phyloP scores from a whole-genome alignment of 495 filamentous ascomycete genomes.

The Annulohypoxylon bovei region DNA sequence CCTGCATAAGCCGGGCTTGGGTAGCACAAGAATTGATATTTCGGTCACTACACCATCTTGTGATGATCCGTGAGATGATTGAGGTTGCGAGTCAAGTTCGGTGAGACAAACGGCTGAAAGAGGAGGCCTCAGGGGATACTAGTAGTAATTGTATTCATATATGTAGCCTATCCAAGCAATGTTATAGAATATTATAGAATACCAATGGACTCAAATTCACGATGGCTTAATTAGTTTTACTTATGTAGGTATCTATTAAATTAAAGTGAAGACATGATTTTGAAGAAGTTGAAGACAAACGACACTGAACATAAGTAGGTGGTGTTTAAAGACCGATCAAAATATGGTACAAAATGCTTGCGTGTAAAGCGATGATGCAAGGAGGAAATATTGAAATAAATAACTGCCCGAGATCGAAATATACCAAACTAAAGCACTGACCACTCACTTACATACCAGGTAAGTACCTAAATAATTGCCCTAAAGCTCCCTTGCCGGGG shows the following conservation, averaged over 20 bases:
- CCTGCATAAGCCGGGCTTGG: neutral
- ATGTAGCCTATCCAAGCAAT: too few relatives aligned
- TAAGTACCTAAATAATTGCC: neutral
- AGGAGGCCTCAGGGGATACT: neutral
- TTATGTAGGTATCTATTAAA: too few relatives aligned
- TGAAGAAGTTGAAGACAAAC: too few relatives aligned
- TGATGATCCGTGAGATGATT: neutral
- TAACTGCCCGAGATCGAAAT: too few relatives aligned
- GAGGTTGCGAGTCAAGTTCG: neutral
- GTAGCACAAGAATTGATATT: neutral
- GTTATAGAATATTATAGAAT: too few relatives aligned
- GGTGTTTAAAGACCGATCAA: too few relatives aligned
- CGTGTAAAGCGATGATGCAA: neutral
- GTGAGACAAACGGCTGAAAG: neutral
- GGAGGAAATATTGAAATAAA: neutral
- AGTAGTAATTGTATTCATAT: too few relatives aligned
- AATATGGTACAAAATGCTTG: neutral
- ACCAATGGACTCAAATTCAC: too few relatives aligned
- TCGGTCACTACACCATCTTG: neutral
- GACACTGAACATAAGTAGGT: neutral
- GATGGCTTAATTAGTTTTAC: neutral
- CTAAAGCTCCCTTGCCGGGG: conserved; percentile 12
- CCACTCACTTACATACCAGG: conserved; percentile 1
- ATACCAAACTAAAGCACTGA: neutral
- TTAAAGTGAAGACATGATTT: too few relatives aligned